Conservation (phyloP, 208 protist genomes). For the Trypanosoma brucei region DNA sequence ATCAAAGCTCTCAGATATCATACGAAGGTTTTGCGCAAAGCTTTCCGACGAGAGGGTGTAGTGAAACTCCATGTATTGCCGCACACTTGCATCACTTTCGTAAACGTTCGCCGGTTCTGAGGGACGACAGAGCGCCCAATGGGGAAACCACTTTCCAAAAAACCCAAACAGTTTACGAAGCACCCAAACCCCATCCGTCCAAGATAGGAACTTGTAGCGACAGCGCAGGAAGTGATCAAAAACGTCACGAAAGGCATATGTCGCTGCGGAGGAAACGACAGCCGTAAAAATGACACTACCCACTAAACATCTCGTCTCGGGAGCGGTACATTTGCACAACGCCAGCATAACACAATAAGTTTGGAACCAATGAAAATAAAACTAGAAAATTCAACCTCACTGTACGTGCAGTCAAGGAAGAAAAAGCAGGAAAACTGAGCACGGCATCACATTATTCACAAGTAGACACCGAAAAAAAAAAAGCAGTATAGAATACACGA, state of each 20-base stretch:
- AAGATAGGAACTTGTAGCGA: background rate
- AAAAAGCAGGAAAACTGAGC: no score
- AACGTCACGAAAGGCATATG: background rate
- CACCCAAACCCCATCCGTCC: no score
- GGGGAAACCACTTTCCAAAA: background rate
- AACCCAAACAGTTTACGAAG: no score
- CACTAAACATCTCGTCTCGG: background rate
- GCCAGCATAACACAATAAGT: conserved; percentile 1
- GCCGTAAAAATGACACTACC: background rate
- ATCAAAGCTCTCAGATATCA: conserved; percentile 55
- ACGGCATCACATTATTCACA: no score
- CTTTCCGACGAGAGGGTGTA: conserved; percentile 51
- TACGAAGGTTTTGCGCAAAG: conserved; percentile 37
- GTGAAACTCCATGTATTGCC: conserved; percentile 86
- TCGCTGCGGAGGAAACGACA: conserved; percentile 14
- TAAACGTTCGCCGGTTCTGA: conserved; percentile 30
- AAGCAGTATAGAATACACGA: no score
- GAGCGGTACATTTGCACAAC: background rate
- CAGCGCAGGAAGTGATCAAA: background rate
- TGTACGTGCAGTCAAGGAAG: no score
- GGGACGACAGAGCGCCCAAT: no score
- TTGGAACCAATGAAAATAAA: conserved; percentile 13
- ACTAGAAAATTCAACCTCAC: conserved; percentile 10
- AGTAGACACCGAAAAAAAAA: no score
- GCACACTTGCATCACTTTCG: conserved; percentile 45